Percentiles rank a stretch among this genome's conserved stretches.
Evolutionary conservation across 2,329 filamentous ascomycete genomes (phyloP).

Genomic region (Beauveria scarabaeidicola): DNA sequence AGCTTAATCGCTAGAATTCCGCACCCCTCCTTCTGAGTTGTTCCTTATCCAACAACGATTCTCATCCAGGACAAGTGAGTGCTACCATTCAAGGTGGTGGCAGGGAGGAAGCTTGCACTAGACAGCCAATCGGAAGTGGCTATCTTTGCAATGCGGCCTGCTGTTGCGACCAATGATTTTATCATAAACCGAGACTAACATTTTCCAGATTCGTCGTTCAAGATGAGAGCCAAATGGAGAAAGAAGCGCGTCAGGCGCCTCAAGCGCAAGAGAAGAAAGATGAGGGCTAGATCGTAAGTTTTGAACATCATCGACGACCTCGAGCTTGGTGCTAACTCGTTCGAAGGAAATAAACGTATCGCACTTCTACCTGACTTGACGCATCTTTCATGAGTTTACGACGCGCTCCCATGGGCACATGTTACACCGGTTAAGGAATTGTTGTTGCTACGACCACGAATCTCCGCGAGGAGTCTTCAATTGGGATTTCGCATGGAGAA

Average conservation of each 20-base stretch:
- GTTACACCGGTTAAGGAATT: slow-evolving; percentile 10
- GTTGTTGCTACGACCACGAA: slow-evolving; percentile 3
- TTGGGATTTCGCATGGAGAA: slow-evolving; percentile 1
- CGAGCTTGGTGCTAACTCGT: slow-evolving; percentile 24
- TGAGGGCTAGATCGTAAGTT: slow-evolving; percentile 89
- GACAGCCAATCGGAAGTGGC: neutral
- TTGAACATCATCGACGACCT: neutral
- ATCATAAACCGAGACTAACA: slow-evolving; percentile 15
- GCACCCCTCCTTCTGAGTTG: slow-evolving; percentile 23
- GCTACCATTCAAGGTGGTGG: neutral
- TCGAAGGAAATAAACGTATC: slow-evolving; percentile 59
- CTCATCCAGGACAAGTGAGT: slow-evolving; percentile 38
- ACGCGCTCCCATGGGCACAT: slow-evolving; percentile 20
- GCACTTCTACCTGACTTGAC: slow-evolving; percentile 48
- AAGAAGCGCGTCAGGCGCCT: slow-evolving; percentile 99
- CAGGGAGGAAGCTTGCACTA: neutral
- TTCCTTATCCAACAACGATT: slow-evolving; percentile 36
- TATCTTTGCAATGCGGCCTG: neutral
- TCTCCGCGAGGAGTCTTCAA: slow-evolving; percentile 4
- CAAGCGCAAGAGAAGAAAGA: slow-evolving; percentile 99
- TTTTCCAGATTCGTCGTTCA: slow-evolving; percentile 35
- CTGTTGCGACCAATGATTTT: neutral
- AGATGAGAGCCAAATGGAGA: slow-evolving; percentile 97
- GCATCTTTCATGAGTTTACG: slow-evolving; percentile 34
- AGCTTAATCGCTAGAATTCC: slow-evolving; percentile 23